Evolutionary conservation across 768 basidiomycete species (phyloP).

Genomic region (Rhizopogon sp.): DNA sequence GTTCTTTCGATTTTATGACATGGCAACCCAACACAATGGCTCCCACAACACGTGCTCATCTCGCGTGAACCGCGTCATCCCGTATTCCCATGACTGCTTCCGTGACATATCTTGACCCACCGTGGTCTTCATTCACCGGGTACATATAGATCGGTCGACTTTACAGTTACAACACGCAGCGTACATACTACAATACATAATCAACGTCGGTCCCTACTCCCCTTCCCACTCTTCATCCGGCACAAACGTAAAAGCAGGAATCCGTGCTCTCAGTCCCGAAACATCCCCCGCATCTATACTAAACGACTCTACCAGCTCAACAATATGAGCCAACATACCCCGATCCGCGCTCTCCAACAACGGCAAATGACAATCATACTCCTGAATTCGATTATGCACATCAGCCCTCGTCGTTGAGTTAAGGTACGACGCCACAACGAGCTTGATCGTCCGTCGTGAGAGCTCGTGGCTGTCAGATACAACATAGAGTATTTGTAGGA

Average conservation of each 20-base stretch:
- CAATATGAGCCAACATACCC: neutral
- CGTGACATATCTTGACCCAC: no score
- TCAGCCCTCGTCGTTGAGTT: neutral
- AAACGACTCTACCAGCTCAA: neutral
- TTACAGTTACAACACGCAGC: no score
- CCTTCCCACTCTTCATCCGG: neutral
- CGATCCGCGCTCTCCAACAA: neutral
- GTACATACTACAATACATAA: no score
- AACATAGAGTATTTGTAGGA: conserved; percentile 17
- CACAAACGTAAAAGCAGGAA: neutral
- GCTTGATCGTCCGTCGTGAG: neutral
- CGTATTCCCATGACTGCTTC: no score
- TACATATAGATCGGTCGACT: no score
- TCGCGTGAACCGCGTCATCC: no score
- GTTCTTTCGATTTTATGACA: conserved; percentile 1
- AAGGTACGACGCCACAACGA: neutral
- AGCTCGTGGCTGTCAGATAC: neutral
- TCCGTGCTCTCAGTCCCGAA: neutral
- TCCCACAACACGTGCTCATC: conserved; percentile 4
- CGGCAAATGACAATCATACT: neutral
- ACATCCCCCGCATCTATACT: neutral
- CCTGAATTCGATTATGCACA: neutral
- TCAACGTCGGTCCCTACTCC: neutral
- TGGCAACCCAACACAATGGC: conserved; percentile 4
- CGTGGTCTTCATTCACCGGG: no score